These are phyloP conservation scores for Lactarius trivialis DNA, from an alignment of 768 basidiomycete species.

Conservation along the genomic window DNA sequence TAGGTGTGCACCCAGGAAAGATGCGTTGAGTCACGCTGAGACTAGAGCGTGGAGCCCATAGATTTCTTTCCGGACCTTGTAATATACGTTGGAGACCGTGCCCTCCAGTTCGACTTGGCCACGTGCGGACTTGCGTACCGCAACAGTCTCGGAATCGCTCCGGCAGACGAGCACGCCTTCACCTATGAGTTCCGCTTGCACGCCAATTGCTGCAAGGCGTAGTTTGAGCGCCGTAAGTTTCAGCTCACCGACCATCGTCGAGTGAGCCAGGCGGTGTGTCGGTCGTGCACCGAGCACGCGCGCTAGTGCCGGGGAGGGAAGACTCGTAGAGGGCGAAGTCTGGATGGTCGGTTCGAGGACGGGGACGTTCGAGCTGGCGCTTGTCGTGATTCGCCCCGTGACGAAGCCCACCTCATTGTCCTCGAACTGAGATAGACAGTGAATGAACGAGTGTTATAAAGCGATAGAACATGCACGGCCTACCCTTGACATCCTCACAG, in stretches of 20 bases:
- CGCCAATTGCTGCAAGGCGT: constrained; percentile 64
- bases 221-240: constrained; percentile 85
- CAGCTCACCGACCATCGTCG: constrained; percentile 96
- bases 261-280: constrained; percentile 64
- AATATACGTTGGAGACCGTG: constrained; percentile 81
- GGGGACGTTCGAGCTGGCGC: constrained; percentile 84
- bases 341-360: constrained; percentile 63
- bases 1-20: neutral
- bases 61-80: constrained; percentile 81
- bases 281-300: constrained; percentile 61
- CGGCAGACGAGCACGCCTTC: constrained; percentile 92
- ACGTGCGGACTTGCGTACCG: constrained; percentile 80
- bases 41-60: constrained; percentile 89
- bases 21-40: constrained; percentile 38
- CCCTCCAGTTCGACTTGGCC: constrained; percentile 90
- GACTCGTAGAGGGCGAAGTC: neutral
- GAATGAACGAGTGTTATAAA: neutral
- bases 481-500: constrained; percentile 82
- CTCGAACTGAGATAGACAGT: constrained; percentile 61
- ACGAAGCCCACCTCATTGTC: constrained; percentile 96
- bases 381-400: constrained; percentile 77
- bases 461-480: constrained; percentile 27
- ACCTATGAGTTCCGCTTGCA: constrained; percentile 92
- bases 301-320: constrained; percentile 27
- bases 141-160: constrained; percentile 68